A percentile compares a stretch with the other conserved stretches of the same genome.
Evolutionary conservation across 2,329 filamentous ascomycete species (phyloP).

Genomic region (Alternaria sp.): DNA sequence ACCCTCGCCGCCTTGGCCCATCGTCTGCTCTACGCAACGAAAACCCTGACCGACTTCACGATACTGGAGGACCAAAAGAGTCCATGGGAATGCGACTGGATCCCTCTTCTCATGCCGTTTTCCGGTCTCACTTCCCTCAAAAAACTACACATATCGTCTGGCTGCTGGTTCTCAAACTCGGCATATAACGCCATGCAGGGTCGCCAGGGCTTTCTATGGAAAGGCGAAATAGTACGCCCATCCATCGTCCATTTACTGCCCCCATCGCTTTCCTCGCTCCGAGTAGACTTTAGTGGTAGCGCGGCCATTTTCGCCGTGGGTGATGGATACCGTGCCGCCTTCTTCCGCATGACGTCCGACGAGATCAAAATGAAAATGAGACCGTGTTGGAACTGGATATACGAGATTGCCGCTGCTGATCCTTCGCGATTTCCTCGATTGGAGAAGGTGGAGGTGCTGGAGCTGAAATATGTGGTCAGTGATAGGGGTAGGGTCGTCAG

Average conservation of each 20-base stretch:
- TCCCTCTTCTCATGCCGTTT: not conserved
- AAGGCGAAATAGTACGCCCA: not conserved
- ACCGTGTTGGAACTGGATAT: not conserved
- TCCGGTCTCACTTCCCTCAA: not conserved
- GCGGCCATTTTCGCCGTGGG: not conserved
- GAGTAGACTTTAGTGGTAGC: not conserved
- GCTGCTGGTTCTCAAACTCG: not conserved
- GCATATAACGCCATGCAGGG: not conserved
- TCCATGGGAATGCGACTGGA: not conserved
- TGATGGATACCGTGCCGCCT: not conserved
- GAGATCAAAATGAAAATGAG: not conserved
- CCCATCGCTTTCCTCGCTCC: not conserved
- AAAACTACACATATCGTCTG: not conserved
- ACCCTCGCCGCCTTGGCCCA: not conserved
- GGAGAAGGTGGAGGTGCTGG: not conserved
- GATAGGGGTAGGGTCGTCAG: not conserved
- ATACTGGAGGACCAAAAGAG: not conserved
- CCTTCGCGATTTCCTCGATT: not conserved
- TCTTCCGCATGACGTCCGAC: not conserved
- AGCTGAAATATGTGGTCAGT: not conserved
- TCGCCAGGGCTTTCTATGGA: not conserved
- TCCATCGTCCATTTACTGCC: not conserved
- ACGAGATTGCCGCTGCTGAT: not conserved
- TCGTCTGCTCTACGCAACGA: not conserved
- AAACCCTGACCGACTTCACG: not conserved